phyloP scores from a whole-genome alignment of 192 early-diverging fungal species.

The Obelidium mucronatum region DNA sequence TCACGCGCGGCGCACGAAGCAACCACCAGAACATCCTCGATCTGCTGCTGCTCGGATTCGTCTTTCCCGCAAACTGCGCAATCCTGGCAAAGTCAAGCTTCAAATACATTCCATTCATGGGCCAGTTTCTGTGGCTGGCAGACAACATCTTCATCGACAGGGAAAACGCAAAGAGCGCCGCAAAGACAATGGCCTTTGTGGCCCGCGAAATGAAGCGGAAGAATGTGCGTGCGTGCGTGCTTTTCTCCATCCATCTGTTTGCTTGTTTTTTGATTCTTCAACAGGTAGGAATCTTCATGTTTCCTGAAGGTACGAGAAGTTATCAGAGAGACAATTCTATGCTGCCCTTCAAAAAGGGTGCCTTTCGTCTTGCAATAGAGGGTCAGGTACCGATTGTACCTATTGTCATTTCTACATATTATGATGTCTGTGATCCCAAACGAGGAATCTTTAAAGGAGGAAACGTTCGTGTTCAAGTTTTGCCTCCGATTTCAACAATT shows the following conservation, averaged over 20 bases:
- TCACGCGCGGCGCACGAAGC: neutral
- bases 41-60: slow-evolving; percentile 38
- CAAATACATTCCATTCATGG: slow-evolving; percentile 37
- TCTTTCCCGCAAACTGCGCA: slow-evolving; percentile 18
- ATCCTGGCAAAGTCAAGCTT: slow-evolving; percentile 33
- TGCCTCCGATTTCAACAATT: slow-evolving; percentile 41
- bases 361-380: slow-evolving; percentile 92
- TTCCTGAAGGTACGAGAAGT: slow-evolving; percentile 91
- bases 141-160: slow-evolving; percentile 90
- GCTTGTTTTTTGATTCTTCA: slow-evolving; percentile 38
- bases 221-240: slow-evolving; percentile 54
- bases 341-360: slow-evolving; percentile 96
- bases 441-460: slow-evolving; percentile 47
- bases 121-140: slow-evolving; percentile 65
- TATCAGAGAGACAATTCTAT: slow-evolving; percentile 72
- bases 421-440: slow-evolving; percentile 43
- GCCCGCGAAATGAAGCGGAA: slow-evolving; percentile 75
- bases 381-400: slow-evolving; percentile 89
- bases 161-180: slow-evolving; percentile 50
- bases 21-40: slow-evolving; percentile 89
- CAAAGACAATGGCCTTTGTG: slow-evolving; percentile 78
- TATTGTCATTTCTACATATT: slow-evolving; percentile 77
- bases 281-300: slow-evolving; percentile 83
- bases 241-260: neutral
- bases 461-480: slow-evolving; percentile 50